A percentile compares a stretch with the other conserved stretches of the same genome.
Conservation (phyloP, 1,139 yeast species). For the Diutina catenulata region DNA sequence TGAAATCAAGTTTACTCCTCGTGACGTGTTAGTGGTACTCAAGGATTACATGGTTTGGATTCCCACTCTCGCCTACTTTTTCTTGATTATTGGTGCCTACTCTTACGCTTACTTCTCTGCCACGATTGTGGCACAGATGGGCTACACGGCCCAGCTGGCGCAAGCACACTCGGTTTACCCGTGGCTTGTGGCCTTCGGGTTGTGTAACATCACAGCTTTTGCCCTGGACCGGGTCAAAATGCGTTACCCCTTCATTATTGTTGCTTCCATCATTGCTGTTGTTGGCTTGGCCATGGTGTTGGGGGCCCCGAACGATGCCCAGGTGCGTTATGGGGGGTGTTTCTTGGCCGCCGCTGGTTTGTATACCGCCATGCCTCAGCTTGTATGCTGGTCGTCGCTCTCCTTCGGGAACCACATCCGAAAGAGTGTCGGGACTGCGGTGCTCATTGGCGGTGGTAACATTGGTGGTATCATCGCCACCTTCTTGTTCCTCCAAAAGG, state of each 20-base stretch:
- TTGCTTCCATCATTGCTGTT: conserved; percentile 31
- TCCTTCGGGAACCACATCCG: conserved; percentile 62
- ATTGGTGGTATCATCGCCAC: conserved; percentile 3
- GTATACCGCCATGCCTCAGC: conserved; percentile 54
- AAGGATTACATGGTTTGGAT: conserved; percentile 29
- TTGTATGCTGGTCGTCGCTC: conserved; percentile 62
- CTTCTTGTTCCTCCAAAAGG: conserved; percentile 2
- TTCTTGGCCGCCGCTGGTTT: conserved; percentile 57
- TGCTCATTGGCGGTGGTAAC: not conserved
- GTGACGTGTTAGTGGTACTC: not conserved
- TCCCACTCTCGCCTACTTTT: conserved; percentile 51
- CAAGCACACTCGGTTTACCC: conserved; percentile 64
- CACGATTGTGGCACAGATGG: conserved; percentile 44
- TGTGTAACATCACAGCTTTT: conserved; percentile 35
- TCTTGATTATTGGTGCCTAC: conserved; percentile 54
- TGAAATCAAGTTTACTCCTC: not conserved
- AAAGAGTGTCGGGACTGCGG: conserved; percentile 44
- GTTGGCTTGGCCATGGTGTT: conserved; percentile 44
- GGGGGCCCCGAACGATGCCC: conserved; percentile 21
- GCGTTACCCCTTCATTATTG: conserved; percentile 38
- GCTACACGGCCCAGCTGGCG: conserved; percentile 50
- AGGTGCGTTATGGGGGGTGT: conserved; percentile 48
- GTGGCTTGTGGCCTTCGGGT: conserved; percentile 54
- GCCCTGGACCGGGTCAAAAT: conserved; percentile 35
- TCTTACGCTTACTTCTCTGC: conserved; percentile 66